Base-by-base conservation (phyloP, 2,329 filamentous ascomycete species). In the Corniculantispora saksenae region DNA sequence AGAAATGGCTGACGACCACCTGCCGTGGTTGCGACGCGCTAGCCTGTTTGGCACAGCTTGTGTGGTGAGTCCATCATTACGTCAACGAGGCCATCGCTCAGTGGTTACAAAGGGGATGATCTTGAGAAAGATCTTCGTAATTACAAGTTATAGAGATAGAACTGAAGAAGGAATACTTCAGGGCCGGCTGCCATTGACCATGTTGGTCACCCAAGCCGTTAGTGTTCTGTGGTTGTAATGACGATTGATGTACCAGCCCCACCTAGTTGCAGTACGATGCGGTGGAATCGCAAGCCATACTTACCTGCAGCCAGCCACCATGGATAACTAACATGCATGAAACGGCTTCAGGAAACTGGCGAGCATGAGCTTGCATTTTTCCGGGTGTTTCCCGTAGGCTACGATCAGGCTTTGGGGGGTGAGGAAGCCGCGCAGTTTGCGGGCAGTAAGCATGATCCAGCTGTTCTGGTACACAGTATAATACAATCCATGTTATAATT, bases 1-100 rank as follows among this genome's bases (percentile, higher is more conserved):
- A 43, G 21, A 25, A 43, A 43, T 43, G 38, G 17, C 38, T 43
- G 10, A 43, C 38, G 38, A 4, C 17, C 4, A 43, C n/a, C n/a
- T n/a, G n/a, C 10, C 9, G 38, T 35, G 35, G 32, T 21, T 35
- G 21, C 29, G 29, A 10, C 17, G 32, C n/a, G 32, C 53, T 40
- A 40, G 9, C 50, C 23, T 3, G 19, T 55, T 35, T 32, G 32
- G 6, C 32, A 12, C 25, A 51, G 53, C 27, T 35, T 21, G 35
- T 3, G 10, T 38, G n/a, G 55, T 61, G 58, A 61, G 58, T 32
- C 19, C 25, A 55, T 55, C 25, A 55, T 62, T 50, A 62, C 60
- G 60, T 62, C 60, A 62, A 55, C 38, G 25, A 59, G 40, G 25
- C 17, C 12, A 35, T 9, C 23, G 25, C 10, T 23, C 23, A 4